These are phyloP conservation scores for Pleurotus platypus DNA, from an alignment of 768 basidiomycete species.

Conservation along the genomic window DNA sequence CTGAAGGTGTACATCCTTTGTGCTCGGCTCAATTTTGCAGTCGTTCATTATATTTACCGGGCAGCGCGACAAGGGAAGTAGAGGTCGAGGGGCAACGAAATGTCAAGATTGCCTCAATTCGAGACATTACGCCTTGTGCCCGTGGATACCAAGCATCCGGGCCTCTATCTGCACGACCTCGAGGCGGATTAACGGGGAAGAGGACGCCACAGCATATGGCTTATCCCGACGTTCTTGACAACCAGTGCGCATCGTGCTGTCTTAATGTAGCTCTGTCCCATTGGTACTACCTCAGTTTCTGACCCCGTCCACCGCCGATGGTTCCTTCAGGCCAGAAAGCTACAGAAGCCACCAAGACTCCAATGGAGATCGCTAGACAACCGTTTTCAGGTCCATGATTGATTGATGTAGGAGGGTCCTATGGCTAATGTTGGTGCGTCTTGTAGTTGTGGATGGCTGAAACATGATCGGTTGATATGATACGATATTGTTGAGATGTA, in stretches of 20 bases:
- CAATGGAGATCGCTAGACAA: neutral
- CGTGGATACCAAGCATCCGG: neutral
- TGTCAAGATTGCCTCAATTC: slow-evolving; percentile 1
- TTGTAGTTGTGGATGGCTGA: neutral
- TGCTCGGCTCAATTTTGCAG: no score
- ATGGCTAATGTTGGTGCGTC: neutral
- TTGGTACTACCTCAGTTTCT: neutral
- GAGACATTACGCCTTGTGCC: neutral
- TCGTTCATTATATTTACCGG: neutral
- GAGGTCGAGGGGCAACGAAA: neutral
- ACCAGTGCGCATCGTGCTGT: neutral
- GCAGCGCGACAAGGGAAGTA: neutral
- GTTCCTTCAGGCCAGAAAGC: neutral
- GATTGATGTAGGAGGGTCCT: slow-evolving; percentile 1
- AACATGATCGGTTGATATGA: slow-evolving; percentile 9
- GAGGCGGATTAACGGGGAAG: slow-evolving; percentile 4
- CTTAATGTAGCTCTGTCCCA: neutral
- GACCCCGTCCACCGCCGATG: neutral
- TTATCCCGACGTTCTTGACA: neutral
- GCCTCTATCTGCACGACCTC: neutral
- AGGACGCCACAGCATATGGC: slow-evolving; percentile 6
- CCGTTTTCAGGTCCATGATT: neutral
- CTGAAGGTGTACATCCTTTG: neutral
- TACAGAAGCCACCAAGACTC: neutral
- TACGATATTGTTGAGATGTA: slow-evolving; percentile 6